Conservation (phyloP, 2,329 filamentous ascomycete species). For the Bipolaris zeicola region DNA sequence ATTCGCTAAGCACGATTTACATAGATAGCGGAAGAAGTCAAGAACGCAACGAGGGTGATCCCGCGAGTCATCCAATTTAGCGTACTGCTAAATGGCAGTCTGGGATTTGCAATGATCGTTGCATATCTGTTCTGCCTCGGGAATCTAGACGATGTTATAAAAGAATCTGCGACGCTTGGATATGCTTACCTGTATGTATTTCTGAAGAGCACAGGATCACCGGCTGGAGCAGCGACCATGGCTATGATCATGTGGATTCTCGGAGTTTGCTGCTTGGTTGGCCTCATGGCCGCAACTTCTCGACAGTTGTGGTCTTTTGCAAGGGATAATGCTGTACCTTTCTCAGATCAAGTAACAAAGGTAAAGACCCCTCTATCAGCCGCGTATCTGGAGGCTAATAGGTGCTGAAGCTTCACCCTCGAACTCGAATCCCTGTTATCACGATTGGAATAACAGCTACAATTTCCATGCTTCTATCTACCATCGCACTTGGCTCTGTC, state of each 20-base stretch:
- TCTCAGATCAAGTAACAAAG: conserved; percentile 5
- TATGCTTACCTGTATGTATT: conserved; percentile 6
- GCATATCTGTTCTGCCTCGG: conserved; percentile 38
- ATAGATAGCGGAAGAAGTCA: conserved; percentile 30
- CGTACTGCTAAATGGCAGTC: conserved; percentile 38
- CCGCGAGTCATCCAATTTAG: conserved; percentile 44
- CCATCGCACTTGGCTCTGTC: conserved; percentile 17
- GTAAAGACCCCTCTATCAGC: neutral
- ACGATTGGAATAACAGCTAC: conserved; percentile 39
- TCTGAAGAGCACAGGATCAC: conserved; percentile 1
- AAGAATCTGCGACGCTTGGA: neutral
- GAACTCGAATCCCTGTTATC: conserved; percentile 44
- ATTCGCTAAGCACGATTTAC: neutral
- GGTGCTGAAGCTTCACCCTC: neutral
- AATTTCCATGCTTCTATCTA: conserved; percentile 14
- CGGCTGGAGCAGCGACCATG: conserved; percentile 11
- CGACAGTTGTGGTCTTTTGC: conserved; percentile 28
- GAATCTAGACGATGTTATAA: conserved; percentile 24
- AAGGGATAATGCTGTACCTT: conserved; percentile 25
- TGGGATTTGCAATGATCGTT: conserved; percentile 40
- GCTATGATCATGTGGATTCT: conserved; percentile 14
- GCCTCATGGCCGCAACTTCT: conserved; percentile 19
- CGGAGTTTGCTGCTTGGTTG: conserved; percentile 12
- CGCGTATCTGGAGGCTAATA: conserved; percentile 1
- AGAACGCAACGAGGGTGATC: conserved; percentile 24